Base-by-base conservation (phyloP, 768 basidiomycete species). In the Cubamyces sp. region DNA sequence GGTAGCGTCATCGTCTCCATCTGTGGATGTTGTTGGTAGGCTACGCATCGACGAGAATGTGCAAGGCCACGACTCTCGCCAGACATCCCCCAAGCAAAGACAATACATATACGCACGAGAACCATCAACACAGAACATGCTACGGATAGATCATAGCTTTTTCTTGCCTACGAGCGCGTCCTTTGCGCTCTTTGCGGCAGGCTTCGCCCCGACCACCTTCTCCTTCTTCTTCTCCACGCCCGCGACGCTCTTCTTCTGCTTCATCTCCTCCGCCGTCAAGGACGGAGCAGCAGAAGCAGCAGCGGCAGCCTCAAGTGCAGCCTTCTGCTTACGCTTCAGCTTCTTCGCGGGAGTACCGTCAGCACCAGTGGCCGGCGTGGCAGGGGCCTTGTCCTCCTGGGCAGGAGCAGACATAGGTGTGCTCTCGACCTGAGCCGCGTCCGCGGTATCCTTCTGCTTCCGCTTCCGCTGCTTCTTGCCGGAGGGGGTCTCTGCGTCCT, bases 201-300 rank as follows among this genome's bases (percentile, higher is more conserved):
- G 75, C 64, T 75, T 72, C 19, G 74, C 66, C 60, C 73, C 71
- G 42, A 74, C 59, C 11, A 76, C 61, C 64, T 75, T 79, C 54
- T 76, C 79, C 73, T 86, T 88, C 75, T 90, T 90, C 77, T 82
- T 86, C 72, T 83, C 83, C 3, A 57, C 78, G 49, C 75, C 72
- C 39, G 71, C 75, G 1, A 69, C 73, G 21, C 71, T 72, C 56
- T 79, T 77, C 70, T 87, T 87, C 70, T 79, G 77, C 74, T 87
- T 86, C 65, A 83, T 67, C 62, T 84, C 84, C 18, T 79, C 77
- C 18, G 58, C 45, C 23, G 40, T 42, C 60, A 53, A 46, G 49
- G 64, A 57, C 21, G 54, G 53, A 59, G 45, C 45, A 52, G 65
- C 54, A 21, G 59, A 45, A 16, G 63, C 45, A 14, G 65, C 57